Evolutionary conservation across 108 stramenopile genomes (phyloP).

Genomic region (Aurantiochytrium sp.): DNA sequence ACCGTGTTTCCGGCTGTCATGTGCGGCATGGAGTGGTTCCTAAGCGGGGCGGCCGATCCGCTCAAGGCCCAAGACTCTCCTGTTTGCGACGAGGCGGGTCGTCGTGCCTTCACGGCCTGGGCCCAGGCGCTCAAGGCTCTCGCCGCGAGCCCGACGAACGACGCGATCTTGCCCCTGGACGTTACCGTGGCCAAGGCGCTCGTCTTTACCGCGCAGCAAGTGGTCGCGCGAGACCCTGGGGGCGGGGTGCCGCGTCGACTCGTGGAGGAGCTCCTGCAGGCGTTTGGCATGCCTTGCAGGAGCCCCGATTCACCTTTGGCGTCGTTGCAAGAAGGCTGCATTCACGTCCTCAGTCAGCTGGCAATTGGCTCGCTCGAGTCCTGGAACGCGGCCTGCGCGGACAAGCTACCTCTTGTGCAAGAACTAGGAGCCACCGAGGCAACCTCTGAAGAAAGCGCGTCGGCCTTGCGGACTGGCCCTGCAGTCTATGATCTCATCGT

Average conservation of each 20-base stretch:
- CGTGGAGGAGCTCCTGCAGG: background rate
- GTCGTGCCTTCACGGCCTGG: background rate
- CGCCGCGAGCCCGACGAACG: background rate
- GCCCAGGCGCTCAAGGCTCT: background rate
- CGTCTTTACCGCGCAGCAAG: background rate
- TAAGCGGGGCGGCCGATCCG: background rate
- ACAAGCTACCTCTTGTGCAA: background rate
- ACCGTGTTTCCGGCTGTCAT: background rate
- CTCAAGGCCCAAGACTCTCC: background rate
- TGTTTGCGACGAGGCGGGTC: background rate
- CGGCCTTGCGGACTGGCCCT: too few relatives aligned
- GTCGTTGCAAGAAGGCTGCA: background rate
- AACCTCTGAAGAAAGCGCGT: too few relatives aligned
- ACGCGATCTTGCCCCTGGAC: background rate
- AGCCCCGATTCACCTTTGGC: background rate
- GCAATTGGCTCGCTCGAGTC: background rate
- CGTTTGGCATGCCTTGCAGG: background rate
- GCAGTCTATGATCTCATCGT: too few relatives aligned
- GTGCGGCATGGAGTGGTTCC: background rate
- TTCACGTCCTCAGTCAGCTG: background rate
- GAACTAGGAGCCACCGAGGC: background rate
- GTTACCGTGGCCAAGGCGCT: background rate
- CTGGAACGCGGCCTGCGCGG: background rate
- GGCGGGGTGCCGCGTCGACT: background rate
- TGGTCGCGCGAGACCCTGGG: background rate